Conservation (phyloP, 2,329 filamentous ascomycete genomes). For the Cordyceps cateniannulata region DNA sequence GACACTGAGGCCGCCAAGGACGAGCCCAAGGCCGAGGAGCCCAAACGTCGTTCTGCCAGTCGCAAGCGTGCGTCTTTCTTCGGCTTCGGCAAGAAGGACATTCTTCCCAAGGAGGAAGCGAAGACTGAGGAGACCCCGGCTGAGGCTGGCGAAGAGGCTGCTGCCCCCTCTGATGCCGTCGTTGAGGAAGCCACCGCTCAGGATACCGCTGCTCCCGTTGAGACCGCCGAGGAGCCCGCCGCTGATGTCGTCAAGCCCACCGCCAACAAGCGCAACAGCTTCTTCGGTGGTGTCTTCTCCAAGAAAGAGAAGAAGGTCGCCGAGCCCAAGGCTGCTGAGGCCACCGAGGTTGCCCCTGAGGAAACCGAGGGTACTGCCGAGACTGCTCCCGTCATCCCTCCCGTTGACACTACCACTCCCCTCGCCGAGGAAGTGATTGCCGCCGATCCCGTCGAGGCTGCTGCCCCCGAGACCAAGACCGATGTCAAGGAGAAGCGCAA, state of each 20-base stretch:
- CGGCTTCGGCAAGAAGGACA: constrained; percentile 53
- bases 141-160: constrained; percentile 27
- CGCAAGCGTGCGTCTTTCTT: constrained; percentile 63
- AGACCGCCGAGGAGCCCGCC: constrained; percentile 28
- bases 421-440: constrained; percentile 48
- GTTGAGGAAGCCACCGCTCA: constrained; percentile 26
- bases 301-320: constrained; percentile 55
- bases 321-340: constrained; percentile 39
- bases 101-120: constrained; percentile 34
- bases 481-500: constrained; percentile 75
- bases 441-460: constrained; percentile 41
- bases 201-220: constrained; percentile 31
- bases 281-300: constrained; percentile 46
- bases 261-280: constrained; percentile 49
- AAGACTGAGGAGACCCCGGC: constrained; percentile 25
- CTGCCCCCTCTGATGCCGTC: constrained; percentile 22
- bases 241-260: constrained; percentile 42
- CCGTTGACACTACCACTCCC: constrained; percentile 50
- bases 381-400: constrained; percentile 52
- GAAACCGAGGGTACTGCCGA: constrained; percentile 40
- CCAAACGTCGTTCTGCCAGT: constrained; percentile 57
- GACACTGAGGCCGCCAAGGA: constrained; percentile 33
- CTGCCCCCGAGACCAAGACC: constrained; percentile 49
- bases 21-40: constrained; percentile 50
- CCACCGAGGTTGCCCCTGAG: constrained; percentile 28